Percentiles rank a stretch among this genome's conserved stretches.
Conservation (phyloP, 2,329 filamentous ascomycete genomes). For the Neopestalotiopsis sp. region DNA sequence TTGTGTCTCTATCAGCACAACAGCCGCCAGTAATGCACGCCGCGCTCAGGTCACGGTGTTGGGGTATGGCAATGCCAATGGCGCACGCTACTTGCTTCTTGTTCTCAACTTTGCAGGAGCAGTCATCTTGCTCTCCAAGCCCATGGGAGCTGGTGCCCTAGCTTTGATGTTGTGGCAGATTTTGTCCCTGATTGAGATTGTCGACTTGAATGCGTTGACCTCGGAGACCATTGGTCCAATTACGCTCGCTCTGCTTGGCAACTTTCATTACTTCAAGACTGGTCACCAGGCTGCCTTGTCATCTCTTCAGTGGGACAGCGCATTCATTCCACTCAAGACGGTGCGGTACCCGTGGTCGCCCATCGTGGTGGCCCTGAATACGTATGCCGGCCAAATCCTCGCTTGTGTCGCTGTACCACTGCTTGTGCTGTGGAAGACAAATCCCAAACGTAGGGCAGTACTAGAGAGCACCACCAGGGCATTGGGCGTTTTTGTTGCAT, state of each 20-base stretch:
- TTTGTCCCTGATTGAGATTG: conserved; percentile 73
- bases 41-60: conserved; percentile 75
- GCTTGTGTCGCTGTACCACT: conserved; percentile 81
- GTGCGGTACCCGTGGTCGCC: conserved; percentile 92
- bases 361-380: conserved; percentile 81
- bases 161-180: conserved; percentile 87
- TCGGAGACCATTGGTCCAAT: conserved; percentile 80
- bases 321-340: conserved; percentile 85
- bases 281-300: conserved; percentile 90
- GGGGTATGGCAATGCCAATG: conserved; percentile 92
- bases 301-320: conserved; percentile 94
- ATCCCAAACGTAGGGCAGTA: conserved; percentile 72
- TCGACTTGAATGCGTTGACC: conserved; percentile 66
- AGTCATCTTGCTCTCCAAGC: conserved; percentile 84
- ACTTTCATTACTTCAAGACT: conserved; percentile 97
- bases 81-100: conserved; percentile 86
- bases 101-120: conserved; percentile 79
- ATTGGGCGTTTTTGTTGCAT: conserved; percentile 77
- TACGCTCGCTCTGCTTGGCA: conserved; percentile 85
- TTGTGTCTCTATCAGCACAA: conserved; percentile 74
- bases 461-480: conserved; percentile 75
- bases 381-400: conserved; percentile 87
- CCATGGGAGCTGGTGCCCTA: conserved; percentile 88
- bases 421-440: conserved; percentile 86
- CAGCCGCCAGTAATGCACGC: conserved; percentile 45